These are phyloP conservation scores for Sedum album DNA, from an alignment of 164 flowering plant species.

Conservation along the genomic window DNA sequence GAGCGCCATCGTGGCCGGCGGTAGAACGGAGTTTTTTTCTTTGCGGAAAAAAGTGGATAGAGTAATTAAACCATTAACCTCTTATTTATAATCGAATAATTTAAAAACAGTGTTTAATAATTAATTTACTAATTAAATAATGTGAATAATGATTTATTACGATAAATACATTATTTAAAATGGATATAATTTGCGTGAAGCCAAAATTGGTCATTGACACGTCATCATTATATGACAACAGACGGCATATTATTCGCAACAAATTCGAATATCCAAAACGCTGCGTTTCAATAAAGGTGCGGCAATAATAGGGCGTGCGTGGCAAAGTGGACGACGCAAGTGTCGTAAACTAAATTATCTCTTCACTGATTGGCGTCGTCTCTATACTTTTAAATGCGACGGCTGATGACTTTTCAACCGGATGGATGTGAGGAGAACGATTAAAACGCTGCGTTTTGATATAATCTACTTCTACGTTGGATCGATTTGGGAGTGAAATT, in stretches of 20 bases:
- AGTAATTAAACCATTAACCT: not conserved
- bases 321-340: not conserved
- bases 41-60: slow-evolving; percentile 1
- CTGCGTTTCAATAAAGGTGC: not conserved
- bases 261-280: slow-evolving; percentile 1
- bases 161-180: no score
- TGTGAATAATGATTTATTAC: no score
- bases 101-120: not conserved
- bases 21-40: not conserved
- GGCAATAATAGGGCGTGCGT: not conserved
- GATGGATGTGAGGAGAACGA: no score
- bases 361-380: not conserved
- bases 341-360: not conserved
- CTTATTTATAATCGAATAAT: not conserved
- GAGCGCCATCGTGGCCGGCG: slow-evolving; percentile 4
- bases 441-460: no score
- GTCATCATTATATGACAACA: not conserved
- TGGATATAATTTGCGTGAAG: not conserved
- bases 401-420: not conserved
- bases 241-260: not conserved
- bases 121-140: not conserved
- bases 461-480: no score
- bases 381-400: not conserved
- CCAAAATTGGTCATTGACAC: not conserved
- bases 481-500: no score